phyloP scores from a whole-genome alignment of 257 asterid species.

The Rubia yunnanensis region DNA sequence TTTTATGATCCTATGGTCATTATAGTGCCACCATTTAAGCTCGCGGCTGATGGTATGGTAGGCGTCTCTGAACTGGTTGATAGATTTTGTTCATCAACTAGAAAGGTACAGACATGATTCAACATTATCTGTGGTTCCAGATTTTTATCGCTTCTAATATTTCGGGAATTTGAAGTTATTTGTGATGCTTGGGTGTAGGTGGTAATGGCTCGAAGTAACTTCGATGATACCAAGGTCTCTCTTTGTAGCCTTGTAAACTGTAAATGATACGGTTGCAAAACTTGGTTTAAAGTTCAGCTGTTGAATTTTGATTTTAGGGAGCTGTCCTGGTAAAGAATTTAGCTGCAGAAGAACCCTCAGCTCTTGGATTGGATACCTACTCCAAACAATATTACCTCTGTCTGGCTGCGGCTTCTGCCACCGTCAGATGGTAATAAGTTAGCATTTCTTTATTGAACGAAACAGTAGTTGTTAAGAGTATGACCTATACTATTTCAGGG shows the following conservation, averaged over 20 bases:
- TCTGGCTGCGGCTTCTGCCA: conserved; percentile 98
- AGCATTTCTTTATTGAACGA: background rate
- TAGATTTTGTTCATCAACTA: conserved; percentile 54
- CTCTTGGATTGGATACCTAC: conserved; percentile 85
- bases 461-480: background rate
- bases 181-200: conserved; percentile 42
- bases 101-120: conserved; percentile 41
- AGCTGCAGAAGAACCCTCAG: conserved; percentile 93
- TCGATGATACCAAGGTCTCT: conserved; percentile 90
- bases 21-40: conserved; percentile 76
- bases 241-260: conserved; percentile 13
- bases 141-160: conserved; percentile 3
- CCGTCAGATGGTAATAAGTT: conserved; percentile 69
- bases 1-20: conserved; percentile 84
- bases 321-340: conserved; percentile 66
- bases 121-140: conserved; percentile 1
- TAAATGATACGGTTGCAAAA: conserved; percentile 15
- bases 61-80: conserved; percentile 90
- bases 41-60: conserved; percentile 88
- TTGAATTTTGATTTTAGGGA: conserved; percentile 44
- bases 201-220: conserved; percentile 74
- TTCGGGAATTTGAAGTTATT: conserved; percentile 12
- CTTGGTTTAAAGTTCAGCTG: conserved; percentile 21
- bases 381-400: conserved; percentile 94
- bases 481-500: background rate